Evolutionary conservation across 2,329 filamentous ascomycete species (phyloP).

Genomic region (Pezizomycotina sp.): DNA sequence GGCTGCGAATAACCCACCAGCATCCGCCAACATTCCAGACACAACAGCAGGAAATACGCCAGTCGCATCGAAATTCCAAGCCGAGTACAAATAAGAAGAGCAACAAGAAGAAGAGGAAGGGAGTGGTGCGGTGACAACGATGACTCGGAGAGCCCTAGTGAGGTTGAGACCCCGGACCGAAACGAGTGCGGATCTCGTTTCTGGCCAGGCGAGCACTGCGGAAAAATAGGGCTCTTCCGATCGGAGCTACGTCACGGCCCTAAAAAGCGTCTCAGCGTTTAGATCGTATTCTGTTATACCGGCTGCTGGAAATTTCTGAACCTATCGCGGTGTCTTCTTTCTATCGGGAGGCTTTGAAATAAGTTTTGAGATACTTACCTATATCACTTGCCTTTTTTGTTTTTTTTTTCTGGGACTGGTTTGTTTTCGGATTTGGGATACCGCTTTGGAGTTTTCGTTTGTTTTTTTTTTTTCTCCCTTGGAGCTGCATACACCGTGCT

Average conservation of each 20-base stretch:
- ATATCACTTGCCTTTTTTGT: not conserved
- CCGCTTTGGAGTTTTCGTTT: constrained; percentile 5
- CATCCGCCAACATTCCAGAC: constrained; percentile 10
- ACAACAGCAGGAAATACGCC: constrained; percentile 10
- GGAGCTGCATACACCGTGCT: not conserved
- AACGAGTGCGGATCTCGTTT: constrained; percentile 25
- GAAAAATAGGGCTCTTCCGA: no score
- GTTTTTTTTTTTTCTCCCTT: constrained; percentile 3
- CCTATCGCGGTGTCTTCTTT: not conserved
- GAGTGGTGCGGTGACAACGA: constrained; percentile 23
- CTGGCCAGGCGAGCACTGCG: no score
- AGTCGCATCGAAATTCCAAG: constrained; percentile 8
- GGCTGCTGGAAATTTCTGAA: not conserved
- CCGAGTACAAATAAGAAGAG: constrained; percentile 10
- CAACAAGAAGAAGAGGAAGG: constrained; percentile 18
- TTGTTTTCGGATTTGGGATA: constrained; percentile 9
- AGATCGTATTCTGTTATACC: not conserved
- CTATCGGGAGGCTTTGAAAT: not conserved
- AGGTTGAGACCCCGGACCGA: constrained; percentile 26
- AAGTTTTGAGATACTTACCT: not conserved
- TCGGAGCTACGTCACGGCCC: no score
- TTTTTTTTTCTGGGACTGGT: constrained; percentile 1
- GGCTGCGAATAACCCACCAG: constrained; percentile 11
- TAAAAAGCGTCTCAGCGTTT: constrained; percentile 6
- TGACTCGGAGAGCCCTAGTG: constrained; percentile 25